phyloP scores from a whole-genome alignment of 176 grass and related monocot species.

The Carex kokanica region DNA sequence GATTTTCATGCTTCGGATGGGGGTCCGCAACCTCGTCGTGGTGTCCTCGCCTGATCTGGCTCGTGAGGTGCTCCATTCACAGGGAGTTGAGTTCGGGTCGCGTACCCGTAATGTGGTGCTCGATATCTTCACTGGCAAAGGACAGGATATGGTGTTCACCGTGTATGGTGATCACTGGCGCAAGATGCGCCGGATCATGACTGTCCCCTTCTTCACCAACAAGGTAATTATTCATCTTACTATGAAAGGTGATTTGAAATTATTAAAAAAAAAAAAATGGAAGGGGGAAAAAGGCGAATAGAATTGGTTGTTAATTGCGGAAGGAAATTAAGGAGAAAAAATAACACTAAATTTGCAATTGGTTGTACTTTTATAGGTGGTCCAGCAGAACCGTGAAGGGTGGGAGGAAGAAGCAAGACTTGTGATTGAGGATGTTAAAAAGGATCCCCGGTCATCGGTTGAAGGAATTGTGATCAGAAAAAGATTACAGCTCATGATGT shows the following conservation, averaged over 20 bases:
- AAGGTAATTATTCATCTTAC: slow-evolving; percentile 40
- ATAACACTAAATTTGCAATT: not conserved
- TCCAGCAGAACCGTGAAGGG: slow-evolving; percentile 62
- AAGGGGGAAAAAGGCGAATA: not conserved
- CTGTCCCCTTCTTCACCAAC: slow-evolving; percentile 87
- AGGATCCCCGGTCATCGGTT: slow-evolving; percentile 33
- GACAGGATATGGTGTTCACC: slow-evolving; percentile 95
- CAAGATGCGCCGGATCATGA: slow-evolving; percentile 99
- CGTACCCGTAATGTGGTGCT: slow-evolving; percentile 96
- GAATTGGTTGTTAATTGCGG: not conserved
- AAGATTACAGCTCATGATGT: slow-evolving; percentile 91
- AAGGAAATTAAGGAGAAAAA: not conserved
- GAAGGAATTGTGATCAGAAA: slow-evolving; percentile 54
- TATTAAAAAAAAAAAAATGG: not conserved
- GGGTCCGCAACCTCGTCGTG: slow-evolving; percentile 83
- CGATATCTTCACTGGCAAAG: slow-evolving; percentile 93
- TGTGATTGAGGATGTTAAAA: slow-evolving; percentile 65
- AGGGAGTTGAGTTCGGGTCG: slow-evolving; percentile 96
- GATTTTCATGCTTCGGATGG: slow-evolving; percentile 87
- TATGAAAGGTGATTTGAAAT: not conserved
- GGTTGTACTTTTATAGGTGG: slow-evolving; percentile 29
- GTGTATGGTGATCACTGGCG: slow-evolving; percentile 96
- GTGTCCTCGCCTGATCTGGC: slow-evolving; percentile 73
- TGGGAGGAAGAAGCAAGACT: slow-evolving; percentile 86
- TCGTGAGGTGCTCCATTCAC: slow-evolving; percentile 88